phyloP scores from a whole-genome alignment of 2,329 filamentous ascomycete species.

The Hypoxylon sp. region DNA sequence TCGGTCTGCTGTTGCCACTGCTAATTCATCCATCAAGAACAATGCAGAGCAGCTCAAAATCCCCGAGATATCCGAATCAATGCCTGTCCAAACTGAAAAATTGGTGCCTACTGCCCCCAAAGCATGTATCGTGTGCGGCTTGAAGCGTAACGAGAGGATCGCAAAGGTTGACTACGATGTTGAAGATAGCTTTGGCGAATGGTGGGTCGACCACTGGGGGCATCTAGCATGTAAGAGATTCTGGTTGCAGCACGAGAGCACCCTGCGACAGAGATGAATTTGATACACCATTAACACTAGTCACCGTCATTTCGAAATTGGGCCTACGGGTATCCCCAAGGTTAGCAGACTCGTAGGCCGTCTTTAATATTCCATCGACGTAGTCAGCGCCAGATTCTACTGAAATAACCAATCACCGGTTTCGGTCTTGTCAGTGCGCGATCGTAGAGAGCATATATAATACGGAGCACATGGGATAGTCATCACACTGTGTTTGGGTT shows the following conservation, averaged over 20 bases:
- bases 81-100: constrained; percentile 77
- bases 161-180: constrained; percentile 81
- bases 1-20: constrained; percentile 78
- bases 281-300: constrained; percentile 5
- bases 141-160: constrained; percentile 89
- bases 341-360: neutral
- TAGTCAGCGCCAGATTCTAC: constrained; percentile 4
- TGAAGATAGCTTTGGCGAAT: constrained; percentile 94
- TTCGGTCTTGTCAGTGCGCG: neutral
- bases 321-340: neutral
- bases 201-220: constrained; percentile 94
- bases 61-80: constrained; percentile 79
- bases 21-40: constrained; percentile 64
- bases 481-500: neutral
- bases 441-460: neutral
- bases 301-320: constrained; percentile 9
- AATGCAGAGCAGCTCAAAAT: constrained; percentile 63
- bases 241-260: constrained; percentile 83
- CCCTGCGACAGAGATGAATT: constrained; percentile 75
- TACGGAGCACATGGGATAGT: constrained; percentile 11
- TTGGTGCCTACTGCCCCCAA: constrained; percentile 81
- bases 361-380: constrained; percentile 9
- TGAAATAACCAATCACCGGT: constrained; percentile 2
- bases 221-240: constrained; percentile 85
- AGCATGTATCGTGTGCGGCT: constrained; percentile 86